These are phyloP conservation scores for Teunomyces stri DNA, from an alignment of 805 yeast genomes.

Conservation along the genomic window DNA sequence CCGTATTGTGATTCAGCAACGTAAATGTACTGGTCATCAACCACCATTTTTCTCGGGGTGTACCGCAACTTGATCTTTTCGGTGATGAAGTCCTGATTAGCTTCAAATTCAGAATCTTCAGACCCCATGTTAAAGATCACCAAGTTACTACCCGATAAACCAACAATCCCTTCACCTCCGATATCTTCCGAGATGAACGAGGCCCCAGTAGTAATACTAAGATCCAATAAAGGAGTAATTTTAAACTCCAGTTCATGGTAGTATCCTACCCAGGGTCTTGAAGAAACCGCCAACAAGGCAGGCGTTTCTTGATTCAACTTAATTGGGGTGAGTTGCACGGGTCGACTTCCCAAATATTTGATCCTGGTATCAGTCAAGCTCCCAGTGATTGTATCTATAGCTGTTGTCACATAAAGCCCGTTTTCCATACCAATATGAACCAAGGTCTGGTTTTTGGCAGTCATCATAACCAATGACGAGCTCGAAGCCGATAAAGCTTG, in stretches of 20 bases:
- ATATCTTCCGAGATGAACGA: slow-evolving; percentile 63
- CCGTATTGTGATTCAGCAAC: slow-evolving; percentile 48
- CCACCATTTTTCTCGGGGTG: slow-evolving; percentile 47
- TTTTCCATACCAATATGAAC: slow-evolving; percentile 81
- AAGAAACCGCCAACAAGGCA: slow-evolving; percentile 43
- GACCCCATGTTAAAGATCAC: slow-evolving; percentile 56
- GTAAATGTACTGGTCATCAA: slow-evolving; percentile 22
- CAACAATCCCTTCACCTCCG: slow-evolving; percentile 61
- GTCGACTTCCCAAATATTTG: slow-evolving; percentile 70
- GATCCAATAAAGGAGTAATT: slow-evolving; percentile 47
- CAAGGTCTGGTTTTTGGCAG: slow-evolving; percentile 18
- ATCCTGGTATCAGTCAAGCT: slow-evolving; percentile 57
- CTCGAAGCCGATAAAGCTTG: slow-evolving; percentile 61
- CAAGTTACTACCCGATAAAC: slow-evolving; percentile 51
- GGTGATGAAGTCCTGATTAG: slow-evolving; percentile 25
- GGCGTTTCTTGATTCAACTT: slow-evolving; percentile 4
- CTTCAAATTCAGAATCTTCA: slow-evolving; percentile 27
- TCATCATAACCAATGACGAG: slow-evolving; percentile 23
- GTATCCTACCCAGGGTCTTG: slow-evolving; percentile 56
- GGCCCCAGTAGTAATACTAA: slow-evolving; percentile 44
- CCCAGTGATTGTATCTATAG: slow-evolving; percentile 59
- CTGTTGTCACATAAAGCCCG: slow-evolving; percentile 73
- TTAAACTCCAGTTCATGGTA: slow-evolving; percentile 34
- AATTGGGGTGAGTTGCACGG: slow-evolving; percentile 50
- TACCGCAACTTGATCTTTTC: slow-evolving; percentile 43